Base-by-base conservation (phyloP, 2,329 filamentous ascomycete species). In the Knufia fluminis region DNA sequence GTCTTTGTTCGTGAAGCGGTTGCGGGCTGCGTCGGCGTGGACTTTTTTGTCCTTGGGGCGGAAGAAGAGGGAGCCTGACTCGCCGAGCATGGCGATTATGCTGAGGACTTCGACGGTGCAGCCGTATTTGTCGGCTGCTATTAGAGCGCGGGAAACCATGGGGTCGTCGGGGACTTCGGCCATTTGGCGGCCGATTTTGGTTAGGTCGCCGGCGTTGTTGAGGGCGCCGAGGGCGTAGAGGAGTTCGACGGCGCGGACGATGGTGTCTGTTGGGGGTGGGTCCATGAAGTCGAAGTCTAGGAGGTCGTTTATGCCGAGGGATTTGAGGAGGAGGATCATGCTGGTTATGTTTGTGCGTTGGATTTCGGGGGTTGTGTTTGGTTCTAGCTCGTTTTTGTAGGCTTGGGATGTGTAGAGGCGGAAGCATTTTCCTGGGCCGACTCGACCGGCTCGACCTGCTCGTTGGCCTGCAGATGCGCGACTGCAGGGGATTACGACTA, bases 231-330 rank as follows among this genome's bases (percentile, higher is more conserved):
- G 75, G 0, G 89, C 89, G 63, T 95, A 98, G 0, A 98, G 77
- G 60, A 92, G 84, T 64, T 97, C 92, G 40, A 98, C 72, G 0
- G 89, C 86, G 19, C 85, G 82, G 55, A 95, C 94, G 26, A 98
- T 78, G 1, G 89, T 86, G 61, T 96, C 88, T 0, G 88, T 86
- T 0, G 90, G 85, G 0, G 92, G 92, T 0, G 90, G 84, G 59
- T 97, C 91, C 81, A 97, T 97, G 60, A 98, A 98, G 65, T 97
- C 89, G 62, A 98, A 98, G 65, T 98, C 91, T 1, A 98, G 71
- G 8, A 98, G 74, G 58, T 98, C 90, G 62, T 87, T 91, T 16
- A 98, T 91, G 0, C 92, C 92, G 0, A 98, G 77, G 0, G 88
- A 95, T 64, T 98, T 98, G 41, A 98, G 76, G 43, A 98, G 79